Evolutionary conservation across 2,329 filamentous ascomycete genomes (phyloP).

Genomic region (Bimuria novae-zelandiae): DNA sequence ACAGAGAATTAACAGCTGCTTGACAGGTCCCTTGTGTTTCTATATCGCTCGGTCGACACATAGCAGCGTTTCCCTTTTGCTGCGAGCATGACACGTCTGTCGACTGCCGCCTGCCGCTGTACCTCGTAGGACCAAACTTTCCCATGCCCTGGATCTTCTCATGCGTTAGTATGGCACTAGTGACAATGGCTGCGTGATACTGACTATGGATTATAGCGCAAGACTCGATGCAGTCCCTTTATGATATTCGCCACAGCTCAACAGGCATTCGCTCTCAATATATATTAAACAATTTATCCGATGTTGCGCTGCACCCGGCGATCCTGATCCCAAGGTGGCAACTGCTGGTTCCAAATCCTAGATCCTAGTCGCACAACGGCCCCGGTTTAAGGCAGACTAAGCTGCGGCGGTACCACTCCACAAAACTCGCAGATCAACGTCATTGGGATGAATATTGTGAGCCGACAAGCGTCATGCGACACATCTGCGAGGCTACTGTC

Average conservation of each 20-base stretch:
- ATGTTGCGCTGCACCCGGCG: not conserved
- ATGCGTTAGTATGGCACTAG: not conserved
- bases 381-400: conserved; percentile 1
- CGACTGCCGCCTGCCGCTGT: not conserved
- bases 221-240: not conserved
- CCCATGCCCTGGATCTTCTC: not conserved
- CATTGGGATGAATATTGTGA: not conserved
- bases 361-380: conserved; percentile 5
- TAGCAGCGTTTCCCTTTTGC: not conserved
- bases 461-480: conserved; percentile 4
- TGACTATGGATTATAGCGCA: not conserved
- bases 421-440: not conserved
- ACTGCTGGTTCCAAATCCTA: not conserved
- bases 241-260: not conserved
- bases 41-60: not conserved
- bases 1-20: not conserved
- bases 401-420: not conserved
- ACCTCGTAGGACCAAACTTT: not conserved
- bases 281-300: conserved; percentile 1
- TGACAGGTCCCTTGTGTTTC: not conserved
- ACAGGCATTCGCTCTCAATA: not conserved
- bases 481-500: conserved; percentile 1
- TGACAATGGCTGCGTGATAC: not conserved
- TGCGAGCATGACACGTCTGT: not conserved
- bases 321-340: not conserved